phyloP scores from a whole-genome alignment of 2,329 filamentous ascomycete genomes.

The Thielaviopsis punctulata region DNA sequence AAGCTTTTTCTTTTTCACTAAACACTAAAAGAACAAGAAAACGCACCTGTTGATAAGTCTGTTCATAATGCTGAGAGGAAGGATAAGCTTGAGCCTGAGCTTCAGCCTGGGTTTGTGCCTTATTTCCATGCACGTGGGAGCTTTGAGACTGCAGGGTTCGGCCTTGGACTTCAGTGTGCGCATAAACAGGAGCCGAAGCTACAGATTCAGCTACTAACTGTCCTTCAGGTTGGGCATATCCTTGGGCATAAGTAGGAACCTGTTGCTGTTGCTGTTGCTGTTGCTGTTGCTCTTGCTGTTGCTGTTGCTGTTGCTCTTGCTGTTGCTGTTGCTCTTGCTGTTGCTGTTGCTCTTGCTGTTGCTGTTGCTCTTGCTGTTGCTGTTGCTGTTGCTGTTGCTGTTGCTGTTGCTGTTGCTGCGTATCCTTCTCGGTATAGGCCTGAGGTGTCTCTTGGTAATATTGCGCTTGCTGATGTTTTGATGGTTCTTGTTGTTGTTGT shows the following conservation, averaged over 20 bases:
- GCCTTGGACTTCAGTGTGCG: background rate
- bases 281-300: constrained; percentile 1
- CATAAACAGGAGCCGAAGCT: background rate
- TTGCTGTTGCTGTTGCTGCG: background rate
- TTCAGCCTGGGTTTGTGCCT: background rate
- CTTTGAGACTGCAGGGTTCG: background rate
- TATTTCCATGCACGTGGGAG: background rate
- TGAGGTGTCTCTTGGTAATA: background rate
- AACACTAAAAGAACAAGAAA: background rate
- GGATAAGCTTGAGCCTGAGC: background rate
- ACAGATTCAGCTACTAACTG: background rate
- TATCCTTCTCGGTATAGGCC: background rate
- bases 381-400: background rate
- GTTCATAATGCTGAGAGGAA: background rate
- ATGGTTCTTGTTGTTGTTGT: background rate
- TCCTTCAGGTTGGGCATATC: background rate
- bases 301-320: background rate
- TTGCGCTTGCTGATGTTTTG: background rate
- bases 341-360: too few relatives aligned
- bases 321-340: background rate
- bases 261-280: constrained; percentile 1
- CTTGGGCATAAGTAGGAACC: background rate
- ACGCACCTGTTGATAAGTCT: background rate
- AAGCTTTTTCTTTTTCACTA: background rate
- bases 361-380: background rate